These are phyloP conservation scores for Trichosporon sp. DNA, from an alignment of 1,284 basidiomycete genomes.

Conservation along the genomic window DNA sequence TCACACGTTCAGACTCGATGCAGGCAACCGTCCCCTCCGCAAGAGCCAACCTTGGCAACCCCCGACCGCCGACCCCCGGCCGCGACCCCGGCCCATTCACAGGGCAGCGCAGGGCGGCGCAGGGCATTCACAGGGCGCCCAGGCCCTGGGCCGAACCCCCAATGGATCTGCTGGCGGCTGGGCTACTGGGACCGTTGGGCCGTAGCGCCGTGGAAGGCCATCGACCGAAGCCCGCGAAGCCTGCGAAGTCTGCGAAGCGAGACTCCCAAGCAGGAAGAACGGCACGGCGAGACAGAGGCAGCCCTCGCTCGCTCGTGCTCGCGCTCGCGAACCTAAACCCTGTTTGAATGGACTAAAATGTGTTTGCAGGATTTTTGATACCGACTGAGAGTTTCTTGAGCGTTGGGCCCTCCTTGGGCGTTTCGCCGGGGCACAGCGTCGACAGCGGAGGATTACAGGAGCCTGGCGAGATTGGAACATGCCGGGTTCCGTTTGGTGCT, in stretches of 20 bases:
- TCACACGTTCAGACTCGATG: no score
- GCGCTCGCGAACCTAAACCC: slow-evolving; percentile 1
- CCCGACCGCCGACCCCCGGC: no score
- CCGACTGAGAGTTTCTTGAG: neutral
- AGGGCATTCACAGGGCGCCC: neutral
- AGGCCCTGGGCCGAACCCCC: neutral
- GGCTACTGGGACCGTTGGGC: neutral
- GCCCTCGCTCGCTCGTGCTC: no score
- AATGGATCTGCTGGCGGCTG: neutral
- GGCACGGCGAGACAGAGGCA: neutral
- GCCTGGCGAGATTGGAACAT: neutral
- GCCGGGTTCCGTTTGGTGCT: no score
- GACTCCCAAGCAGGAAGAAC: neutral
- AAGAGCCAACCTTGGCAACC: neutral
- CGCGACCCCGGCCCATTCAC: neutral
- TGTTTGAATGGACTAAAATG: neutral
- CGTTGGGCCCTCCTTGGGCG: no score
- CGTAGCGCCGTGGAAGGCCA: neutral
- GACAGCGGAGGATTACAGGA: neutral
- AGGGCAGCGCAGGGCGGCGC: no score
- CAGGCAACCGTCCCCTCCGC: neutral
- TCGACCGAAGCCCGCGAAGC: neutral
- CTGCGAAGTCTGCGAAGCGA: neutral
- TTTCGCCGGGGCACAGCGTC: no score
- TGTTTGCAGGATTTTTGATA: neutral